Evolutionary conservation across 805 yeast species (phyloP).

Genomic region (Yarrowia keelungensis): DNA sequence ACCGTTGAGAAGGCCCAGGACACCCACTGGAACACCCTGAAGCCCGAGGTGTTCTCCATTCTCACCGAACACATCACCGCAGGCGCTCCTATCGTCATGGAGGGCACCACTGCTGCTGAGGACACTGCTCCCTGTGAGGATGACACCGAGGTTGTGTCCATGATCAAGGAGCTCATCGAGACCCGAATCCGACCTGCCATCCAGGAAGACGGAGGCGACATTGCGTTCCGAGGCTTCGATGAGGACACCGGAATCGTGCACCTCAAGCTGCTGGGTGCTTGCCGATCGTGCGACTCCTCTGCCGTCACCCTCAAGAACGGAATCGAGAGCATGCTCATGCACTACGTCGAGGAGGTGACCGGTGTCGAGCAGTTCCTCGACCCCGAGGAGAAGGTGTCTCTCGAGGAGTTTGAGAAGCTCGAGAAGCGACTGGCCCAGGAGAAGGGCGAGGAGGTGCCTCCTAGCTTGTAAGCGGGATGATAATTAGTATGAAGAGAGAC

Average conservation of each 20-base stretch:
- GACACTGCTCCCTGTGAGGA: slow-evolving; percentile 62
- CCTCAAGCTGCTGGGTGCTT: slow-evolving; percentile 92
- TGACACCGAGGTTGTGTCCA: slow-evolving; percentile 79
- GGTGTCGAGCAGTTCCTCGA: slow-evolving; percentile 88
- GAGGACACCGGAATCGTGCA: slow-evolving; percentile 87
- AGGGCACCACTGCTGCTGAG: slow-evolving; percentile 49
- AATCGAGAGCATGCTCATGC: slow-evolving; percentile 95
- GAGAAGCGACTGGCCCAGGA: slow-evolving; percentile 62
- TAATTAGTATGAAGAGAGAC: background rate
- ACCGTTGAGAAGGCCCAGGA: slow-evolving; percentile 73
- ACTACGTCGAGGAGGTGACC: slow-evolving; percentile 93
- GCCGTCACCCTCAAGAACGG: slow-evolving; percentile 94
- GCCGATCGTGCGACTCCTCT: slow-evolving; percentile 89
- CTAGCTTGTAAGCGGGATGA: slow-evolving; percentile 7
- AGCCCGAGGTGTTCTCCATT: slow-evolving; percentile 63
- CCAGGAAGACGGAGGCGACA: slow-evolving; percentile 98
- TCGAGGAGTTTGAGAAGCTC: slow-evolving; percentile 82
- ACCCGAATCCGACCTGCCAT: slow-evolving; percentile 97
- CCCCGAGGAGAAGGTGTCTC: slow-evolving; percentile 75
- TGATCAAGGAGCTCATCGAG: slow-evolving; percentile 90
- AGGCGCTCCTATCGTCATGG: slow-evolving; percentile 60
- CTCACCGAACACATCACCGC: slow-evolving; percentile 56
- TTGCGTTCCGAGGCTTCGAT: slow-evolving; percentile 84
- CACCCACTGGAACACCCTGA: slow-evolving; percentile 73
- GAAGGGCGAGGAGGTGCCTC: slow-evolving; percentile 44